These are phyloP conservation scores for Stagonosporopsis rhizophila DNA, from an alignment of 2,329 filamentous ascomycete genomes.

Conservation along the genomic window DNA sequence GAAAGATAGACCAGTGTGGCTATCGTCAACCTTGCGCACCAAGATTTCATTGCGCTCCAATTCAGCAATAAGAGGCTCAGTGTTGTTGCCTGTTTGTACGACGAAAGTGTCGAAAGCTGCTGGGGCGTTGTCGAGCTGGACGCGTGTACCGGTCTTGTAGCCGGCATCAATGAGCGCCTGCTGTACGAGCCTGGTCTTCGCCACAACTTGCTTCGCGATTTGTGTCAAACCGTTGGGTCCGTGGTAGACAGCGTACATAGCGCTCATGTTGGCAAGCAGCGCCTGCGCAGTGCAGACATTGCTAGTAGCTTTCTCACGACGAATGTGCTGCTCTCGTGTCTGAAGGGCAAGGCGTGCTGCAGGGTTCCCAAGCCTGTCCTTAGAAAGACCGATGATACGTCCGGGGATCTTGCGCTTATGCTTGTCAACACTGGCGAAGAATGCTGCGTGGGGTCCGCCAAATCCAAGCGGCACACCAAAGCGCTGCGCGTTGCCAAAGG, in stretches of 20 bases:
- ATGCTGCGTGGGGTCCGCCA: conserved; percentile 94
- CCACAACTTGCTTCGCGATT: conserved; percentile 80
- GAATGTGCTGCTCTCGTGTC: conserved; percentile 94
- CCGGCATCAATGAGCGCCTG: conserved; percentile 68
- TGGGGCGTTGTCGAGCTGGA: conserved; percentile 62
- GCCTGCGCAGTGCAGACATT: conserved; percentile 98
- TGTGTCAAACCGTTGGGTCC: conserved; percentile 81
- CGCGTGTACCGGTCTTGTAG: conserved; percentile 66
- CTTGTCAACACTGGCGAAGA: conserved; percentile 90
- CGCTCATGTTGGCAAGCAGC: conserved; percentile 92
- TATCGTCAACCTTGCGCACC: conserved; percentile 67
- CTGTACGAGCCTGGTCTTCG: conserved; percentile 74
- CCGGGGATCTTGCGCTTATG: conserved; percentile 95
- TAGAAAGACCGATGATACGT: conserved; percentile 87
- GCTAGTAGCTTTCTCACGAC: conserved; percentile 94
- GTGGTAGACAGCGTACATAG: conserved; percentile 93
- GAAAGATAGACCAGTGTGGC: conserved; percentile 74
- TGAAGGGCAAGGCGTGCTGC: conserved; percentile 87
- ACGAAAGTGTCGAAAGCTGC: conserved; percentile 83
- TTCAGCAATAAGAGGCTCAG: conserved; percentile 60
- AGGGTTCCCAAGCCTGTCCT: conserved; percentile 82
- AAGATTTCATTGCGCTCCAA: conserved; percentile 64
- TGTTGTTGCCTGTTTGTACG: conserved; percentile 61
- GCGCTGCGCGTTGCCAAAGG: conserved; percentile 89
- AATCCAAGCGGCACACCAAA: conserved; percentile 92